These are phyloP conservation scores for Epichloe sp. DNA, from an alignment of 2,329 filamentous ascomycete genomes.

Conservation along the genomic window DNA sequence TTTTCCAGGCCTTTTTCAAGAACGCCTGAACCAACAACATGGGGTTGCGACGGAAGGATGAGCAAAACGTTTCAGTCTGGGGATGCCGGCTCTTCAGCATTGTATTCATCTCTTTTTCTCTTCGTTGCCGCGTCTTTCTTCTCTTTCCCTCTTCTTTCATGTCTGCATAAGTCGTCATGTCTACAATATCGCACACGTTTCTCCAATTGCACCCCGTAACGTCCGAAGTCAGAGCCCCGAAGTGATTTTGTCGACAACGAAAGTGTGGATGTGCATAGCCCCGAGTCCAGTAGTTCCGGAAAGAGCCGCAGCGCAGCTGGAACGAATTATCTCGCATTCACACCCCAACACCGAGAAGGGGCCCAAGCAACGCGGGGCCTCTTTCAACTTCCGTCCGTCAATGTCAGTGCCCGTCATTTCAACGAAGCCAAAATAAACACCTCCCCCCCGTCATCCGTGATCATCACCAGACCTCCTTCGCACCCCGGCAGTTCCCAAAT, in stretches of 20 bases:
- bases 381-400: no score
- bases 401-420: no score
- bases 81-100: slow-evolving; percentile 27
- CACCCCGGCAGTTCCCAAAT: not conserved
- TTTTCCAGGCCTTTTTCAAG: not conserved
- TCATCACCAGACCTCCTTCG: no score
- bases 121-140: slow-evolving; percentile 17
- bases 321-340: no score
- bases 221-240: not conserved
- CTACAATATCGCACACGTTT: not conserved
- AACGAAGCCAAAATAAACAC: no score
- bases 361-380: no score
- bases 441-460: no score
- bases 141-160: slow-evolving; percentile 11
- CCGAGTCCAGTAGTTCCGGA: no score
- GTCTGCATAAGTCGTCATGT: not conserved
- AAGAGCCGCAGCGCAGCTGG: no score
- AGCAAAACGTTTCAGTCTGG: slow-evolving; percentile 14
- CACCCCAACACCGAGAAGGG: no score
- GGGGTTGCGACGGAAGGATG: slow-evolving; percentile 6
- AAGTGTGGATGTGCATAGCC: no score
- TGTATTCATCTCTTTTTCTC: slow-evolving; percentile 36
- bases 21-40: not conserved
- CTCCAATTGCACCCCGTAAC: not conserved
- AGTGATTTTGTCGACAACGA: no score